A percentile compares a stretch with the other conserved stretches of the same genome.
These are phyloP conservation scores for Coniochaeta sp. DNA, from an alignment of 2,329 filamentous ascomycete species.

Conservation along the genomic window DNA sequence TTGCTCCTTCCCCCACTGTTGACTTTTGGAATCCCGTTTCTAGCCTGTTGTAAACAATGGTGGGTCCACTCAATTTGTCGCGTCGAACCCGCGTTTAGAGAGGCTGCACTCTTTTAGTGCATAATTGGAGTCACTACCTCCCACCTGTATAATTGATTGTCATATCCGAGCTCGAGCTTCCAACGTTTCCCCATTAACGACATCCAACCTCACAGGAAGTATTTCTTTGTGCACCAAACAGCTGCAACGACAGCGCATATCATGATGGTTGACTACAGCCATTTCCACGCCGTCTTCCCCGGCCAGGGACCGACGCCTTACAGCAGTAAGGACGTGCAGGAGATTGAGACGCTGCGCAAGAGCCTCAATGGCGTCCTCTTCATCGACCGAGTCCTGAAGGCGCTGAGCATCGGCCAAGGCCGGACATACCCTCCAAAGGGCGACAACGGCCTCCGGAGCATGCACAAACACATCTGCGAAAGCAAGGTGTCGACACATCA, in stretches of 20 bases:
- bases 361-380: constrained; percentile 65
- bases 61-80: not conserved
- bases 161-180: too few relatives aligned
- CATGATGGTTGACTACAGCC: constrained; percentile 57
- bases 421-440: constrained; percentile 70
- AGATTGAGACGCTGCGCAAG: constrained; percentile 61
- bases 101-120: not conserved
- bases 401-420: constrained; percentile 51
- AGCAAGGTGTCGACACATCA: constrained; percentile 62
- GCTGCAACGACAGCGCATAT: not conserved
- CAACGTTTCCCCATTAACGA: too few relatives aligned
- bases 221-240: too few relatives aligned
- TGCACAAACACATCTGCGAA: constrained; percentile 64
- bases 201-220: too few relatives aligned
- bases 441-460: constrained; percentile 57
- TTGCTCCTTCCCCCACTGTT: constrained; percentile 11
- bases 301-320: constrained; percentile 54
- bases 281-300: constrained; percentile 63
- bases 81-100: constrained; percentile 1
- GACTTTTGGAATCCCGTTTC: constrained; percentile 19
- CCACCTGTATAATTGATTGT: too few relatives aligned
- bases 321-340: constrained; percentile 50
- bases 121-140: not conserved
- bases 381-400: constrained; percentile 68
- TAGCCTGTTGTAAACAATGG: constrained; percentile 36